Percentiles rank a stretch among this genome's conserved stretches.
Conservation (phyloP, 2,329 filamentous ascomycete species). For the Claviceps spartinae region DNA sequence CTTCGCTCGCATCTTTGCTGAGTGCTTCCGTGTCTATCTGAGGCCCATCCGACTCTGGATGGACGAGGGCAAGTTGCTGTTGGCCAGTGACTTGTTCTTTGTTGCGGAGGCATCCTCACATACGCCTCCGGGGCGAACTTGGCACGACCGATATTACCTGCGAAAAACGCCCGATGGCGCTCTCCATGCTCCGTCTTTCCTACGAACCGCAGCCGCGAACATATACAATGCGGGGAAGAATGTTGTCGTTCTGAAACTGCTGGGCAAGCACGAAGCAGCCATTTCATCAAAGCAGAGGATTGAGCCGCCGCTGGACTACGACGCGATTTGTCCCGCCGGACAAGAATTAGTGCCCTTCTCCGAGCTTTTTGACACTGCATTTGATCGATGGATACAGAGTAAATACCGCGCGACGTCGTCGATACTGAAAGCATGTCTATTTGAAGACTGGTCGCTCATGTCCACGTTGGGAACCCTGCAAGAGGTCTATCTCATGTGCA, state of each 20-base stretch:
- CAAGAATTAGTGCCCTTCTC: constrained; percentile 52
- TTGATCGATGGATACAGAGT: constrained; percentile 63
- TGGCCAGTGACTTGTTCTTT: constrained; percentile 61
- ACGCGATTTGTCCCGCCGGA: constrained; percentile 36
- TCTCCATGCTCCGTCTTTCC: constrained; percentile 59
- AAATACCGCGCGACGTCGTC: constrained; percentile 58
- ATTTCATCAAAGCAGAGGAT: constrained; percentile 15
- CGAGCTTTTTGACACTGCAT: constrained; percentile 57
- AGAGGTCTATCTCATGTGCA: constrained; percentile 60
- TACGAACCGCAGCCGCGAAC: constrained; percentile 52
- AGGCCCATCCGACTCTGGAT: constrained; percentile 75
- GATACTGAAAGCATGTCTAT: constrained; percentile 52
- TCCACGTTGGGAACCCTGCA: constrained; percentile 53
- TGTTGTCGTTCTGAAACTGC: constrained; percentile 64
- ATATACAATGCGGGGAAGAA: constrained; percentile 86
- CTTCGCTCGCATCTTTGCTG: constrained; percentile 58
- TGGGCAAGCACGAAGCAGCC: constrained; percentile 39
- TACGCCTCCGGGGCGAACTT: constrained; percentile 51
- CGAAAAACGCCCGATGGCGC: constrained; percentile 44
- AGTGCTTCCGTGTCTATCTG: constrained; percentile 72
- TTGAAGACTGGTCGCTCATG: constrained; percentile 54
- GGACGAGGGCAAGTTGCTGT: constrained; percentile 57
- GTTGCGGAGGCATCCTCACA: constrained; percentile 45
- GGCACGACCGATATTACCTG: constrained; percentile 62
- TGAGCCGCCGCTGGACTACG: constrained; percentile 41